A percentile compares a stretch with the other conserved stretches of the same genome.
These are phyloP conservation scores for Pilasporangium apinafurcum DNA, from an alignment of 352 stramenopile genomes.

Conservation along the genomic window DNA sequence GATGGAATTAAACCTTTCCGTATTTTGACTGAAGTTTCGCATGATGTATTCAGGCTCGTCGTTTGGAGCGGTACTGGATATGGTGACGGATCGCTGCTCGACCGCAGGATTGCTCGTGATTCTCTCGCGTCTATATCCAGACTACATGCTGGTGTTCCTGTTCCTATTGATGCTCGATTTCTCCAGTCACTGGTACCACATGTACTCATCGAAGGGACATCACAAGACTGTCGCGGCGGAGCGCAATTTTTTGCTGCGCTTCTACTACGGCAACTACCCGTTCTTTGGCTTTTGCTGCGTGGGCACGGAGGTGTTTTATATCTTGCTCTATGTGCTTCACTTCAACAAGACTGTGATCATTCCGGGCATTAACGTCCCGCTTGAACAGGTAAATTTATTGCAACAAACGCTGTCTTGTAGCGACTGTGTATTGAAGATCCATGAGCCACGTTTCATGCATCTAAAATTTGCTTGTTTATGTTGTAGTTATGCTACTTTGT, in stretches of 20 bases:
- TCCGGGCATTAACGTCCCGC: slow-evolving; percentile 38
- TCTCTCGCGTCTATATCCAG: slow-evolving; percentile 88
- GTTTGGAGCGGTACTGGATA: slow-evolving; percentile 96
- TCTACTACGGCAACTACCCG: slow-evolving; percentile 91
- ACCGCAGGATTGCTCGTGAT: slow-evolving; percentile 94
- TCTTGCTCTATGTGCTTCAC: slow-evolving; percentile 87
- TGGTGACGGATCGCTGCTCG: slow-evolving; percentile 97
- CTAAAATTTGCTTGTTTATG: slow-evolving; percentile 7
- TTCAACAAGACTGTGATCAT: slow-evolving; percentile 68
- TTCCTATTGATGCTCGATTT: slow-evolving; percentile 95
- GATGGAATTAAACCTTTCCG: no score
- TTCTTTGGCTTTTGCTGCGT: slow-evolving; percentile 94
- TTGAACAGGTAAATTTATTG: slow-evolving; percentile 35
- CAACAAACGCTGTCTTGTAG: neutral
- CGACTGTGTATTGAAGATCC: slow-evolving; percentile 5
- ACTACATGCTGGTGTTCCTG: slow-evolving; percentile 77
- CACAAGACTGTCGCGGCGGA: slow-evolving; percentile 92
- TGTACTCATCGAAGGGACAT: slow-evolving; percentile 93
- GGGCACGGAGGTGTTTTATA: slow-evolving; percentile 89
- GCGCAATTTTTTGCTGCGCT: slow-evolving; percentile 92
- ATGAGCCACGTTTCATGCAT: no score
- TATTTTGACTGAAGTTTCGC: no score
- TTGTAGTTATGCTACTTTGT: slow-evolving; percentile 75
- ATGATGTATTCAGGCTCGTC: slow-evolving; percentile 75
- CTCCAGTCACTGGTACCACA: slow-evolving; percentile 97